Evolutionary conservation across 495 filamentous ascomycete species (phyloP).

Genomic region (Umbilicaria muhlenbergii): DNA sequence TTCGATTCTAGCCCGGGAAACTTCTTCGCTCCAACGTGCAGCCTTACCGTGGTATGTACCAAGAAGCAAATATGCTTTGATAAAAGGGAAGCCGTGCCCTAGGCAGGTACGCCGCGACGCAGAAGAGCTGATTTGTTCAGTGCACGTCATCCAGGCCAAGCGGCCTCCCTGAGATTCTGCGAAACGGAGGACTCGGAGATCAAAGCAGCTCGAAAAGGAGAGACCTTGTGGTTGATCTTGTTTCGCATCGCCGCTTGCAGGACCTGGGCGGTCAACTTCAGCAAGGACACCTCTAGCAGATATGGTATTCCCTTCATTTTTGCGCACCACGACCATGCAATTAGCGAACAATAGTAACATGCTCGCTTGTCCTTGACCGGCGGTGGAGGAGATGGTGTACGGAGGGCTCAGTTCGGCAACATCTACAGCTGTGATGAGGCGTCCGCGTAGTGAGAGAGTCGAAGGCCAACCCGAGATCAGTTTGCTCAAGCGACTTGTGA

Average conservation of each 20-base stretch:
- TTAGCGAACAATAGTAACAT: conserved; percentile 80
- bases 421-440: conserved; percentile 74
- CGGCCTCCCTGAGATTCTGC: conserved; percentile 62
- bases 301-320: conserved; percentile 38
- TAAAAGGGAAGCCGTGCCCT: not conserved
- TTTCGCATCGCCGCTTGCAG: conserved; percentile 33
- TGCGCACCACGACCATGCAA: conserved; percentile 59
- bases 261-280: conserved; percentile 56
- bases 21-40: conserved; percentile 64
- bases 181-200: conserved; percentile 54
- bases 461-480: conserved; percentile 70
- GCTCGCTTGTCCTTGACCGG: conserved; percentile 31
- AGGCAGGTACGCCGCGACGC: no score
- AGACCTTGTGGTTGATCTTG: conserved; percentile 41
- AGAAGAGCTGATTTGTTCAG: conserved; percentile 1
- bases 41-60: conserved; percentile 71
- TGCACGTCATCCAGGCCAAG: conserved; percentile 54
- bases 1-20: conserved; percentile 74
- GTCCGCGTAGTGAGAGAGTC: conserved; percentile 53
- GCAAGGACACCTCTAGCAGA: conserved; percentile 66
- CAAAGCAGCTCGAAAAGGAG: conserved; percentile 55
- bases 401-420: conserved; percentile 63
- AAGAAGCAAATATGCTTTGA: conserved; percentile 5
- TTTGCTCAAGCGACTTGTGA: conserved; percentile 54
- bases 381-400: conserved; percentile 33